Conservation (phyloP, 352 stramenopile genomes). For the Globisporangium cystogenes region DNA sequence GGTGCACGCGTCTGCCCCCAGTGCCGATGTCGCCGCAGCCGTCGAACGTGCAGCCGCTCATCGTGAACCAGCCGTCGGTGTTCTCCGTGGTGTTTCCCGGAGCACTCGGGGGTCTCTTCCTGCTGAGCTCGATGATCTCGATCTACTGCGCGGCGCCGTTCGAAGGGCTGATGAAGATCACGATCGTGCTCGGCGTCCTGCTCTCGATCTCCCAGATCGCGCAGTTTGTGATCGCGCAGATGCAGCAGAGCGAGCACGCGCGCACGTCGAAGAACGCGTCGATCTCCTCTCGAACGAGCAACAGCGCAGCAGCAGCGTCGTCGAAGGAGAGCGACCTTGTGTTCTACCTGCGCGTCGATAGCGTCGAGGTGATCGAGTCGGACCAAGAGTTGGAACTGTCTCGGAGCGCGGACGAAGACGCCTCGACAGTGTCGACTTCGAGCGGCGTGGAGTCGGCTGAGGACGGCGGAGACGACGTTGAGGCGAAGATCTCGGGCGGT, state of each 20-base stretch:
- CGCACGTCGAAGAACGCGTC: slow-evolving; percentile 14
- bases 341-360: slow-evolving; percentile 52
- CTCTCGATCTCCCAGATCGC: slow-evolving; percentile 73
- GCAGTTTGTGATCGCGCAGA: slow-evolving; percentile 48
- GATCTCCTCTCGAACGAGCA: not conserved
- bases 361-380: slow-evolving; percentile 58
- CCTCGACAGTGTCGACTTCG: slow-evolving; percentile 3
- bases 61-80: slow-evolving; percentile 36
- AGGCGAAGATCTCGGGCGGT: slow-evolving; percentile 38
- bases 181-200: slow-evolving; percentile 72
- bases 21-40: slow-evolving; percentile 33
- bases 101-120: slow-evolving; percentile 58
- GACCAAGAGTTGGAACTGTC: slow-evolving; percentile 35
- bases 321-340: slow-evolving; percentile 29
- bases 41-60: slow-evolving; percentile 29
- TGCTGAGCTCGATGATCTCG: slow-evolving; percentile 71
- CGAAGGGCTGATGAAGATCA: slow-evolving; percentile 83
- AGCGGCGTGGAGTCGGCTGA: slow-evolving; percentile 13
- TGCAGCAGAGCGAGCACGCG: slow-evolving; percentile 14
- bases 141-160: slow-evolving; percentile 70
- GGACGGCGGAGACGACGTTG: slow-evolving; percentile 1
- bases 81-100: slow-evolving; percentile 68
- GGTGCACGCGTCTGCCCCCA: slow-evolving; percentile 32
- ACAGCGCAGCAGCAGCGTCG: slow-evolving; percentile 10
- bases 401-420: slow-evolving; percentile 1